A percentile compares a stretch with the other conserved stretches of the same genome.
Evolutionary conservation across 371 early-diverging fungal species (phyloP).

Genomic region (Mortierella sp.): DNA sequence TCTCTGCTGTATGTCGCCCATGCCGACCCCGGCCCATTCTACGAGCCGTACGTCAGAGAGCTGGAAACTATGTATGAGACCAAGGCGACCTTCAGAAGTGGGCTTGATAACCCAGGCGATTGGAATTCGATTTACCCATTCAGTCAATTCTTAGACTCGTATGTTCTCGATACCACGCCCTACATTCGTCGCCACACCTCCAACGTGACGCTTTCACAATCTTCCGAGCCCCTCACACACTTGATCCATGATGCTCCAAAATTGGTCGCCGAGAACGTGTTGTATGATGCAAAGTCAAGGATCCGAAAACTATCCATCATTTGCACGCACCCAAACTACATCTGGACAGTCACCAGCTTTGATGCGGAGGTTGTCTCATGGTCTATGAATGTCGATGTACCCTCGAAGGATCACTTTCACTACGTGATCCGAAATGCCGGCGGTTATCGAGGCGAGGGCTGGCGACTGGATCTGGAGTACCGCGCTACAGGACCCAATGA

Average conservation of each 20-base stretch:
- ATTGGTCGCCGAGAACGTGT: slow-evolving; percentile 61
- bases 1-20: slow-evolving; percentile 71
- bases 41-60: slow-evolving; percentile 61
- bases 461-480: slow-evolving; percentile 66
- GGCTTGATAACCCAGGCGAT: slow-evolving; percentile 62
- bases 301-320: slow-evolving; percentile 67
- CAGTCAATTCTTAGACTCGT: slow-evolving; percentile 76
- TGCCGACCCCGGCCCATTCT: slow-evolving; percentile 75
- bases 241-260: slow-evolving; percentile 60
- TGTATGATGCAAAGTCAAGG: slow-evolving; percentile 64
- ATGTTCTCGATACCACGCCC: slow-evolving; percentile 68
- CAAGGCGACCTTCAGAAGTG: slow-evolving; percentile 54
- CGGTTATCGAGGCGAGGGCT: slow-evolving; percentile 72
- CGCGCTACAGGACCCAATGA: slow-evolving; percentile 52
- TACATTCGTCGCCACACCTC: slow-evolving; percentile 60
- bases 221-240: slow-evolving; percentile 30
- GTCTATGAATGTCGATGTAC: slow-evolving; percentile 67
- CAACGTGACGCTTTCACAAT: slow-evolving; percentile 46
- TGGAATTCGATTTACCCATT: slow-evolving; percentile 80
- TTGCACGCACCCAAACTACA: slow-evolving; percentile 70
- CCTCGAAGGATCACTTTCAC: slow-evolving; percentile 58
- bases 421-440: slow-evolving; percentile 77
- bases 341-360: slow-evolving; percentile 79
- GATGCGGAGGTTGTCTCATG: slow-evolving; percentile 73
- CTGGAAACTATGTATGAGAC: slow-evolving; percentile 62